Percentiles rank a stretch among this genome's conserved stretches.
phyloP scores from a whole-genome alignment of 148 eudicot genomes.

The Vaccinium vitisidaea region DNA sequence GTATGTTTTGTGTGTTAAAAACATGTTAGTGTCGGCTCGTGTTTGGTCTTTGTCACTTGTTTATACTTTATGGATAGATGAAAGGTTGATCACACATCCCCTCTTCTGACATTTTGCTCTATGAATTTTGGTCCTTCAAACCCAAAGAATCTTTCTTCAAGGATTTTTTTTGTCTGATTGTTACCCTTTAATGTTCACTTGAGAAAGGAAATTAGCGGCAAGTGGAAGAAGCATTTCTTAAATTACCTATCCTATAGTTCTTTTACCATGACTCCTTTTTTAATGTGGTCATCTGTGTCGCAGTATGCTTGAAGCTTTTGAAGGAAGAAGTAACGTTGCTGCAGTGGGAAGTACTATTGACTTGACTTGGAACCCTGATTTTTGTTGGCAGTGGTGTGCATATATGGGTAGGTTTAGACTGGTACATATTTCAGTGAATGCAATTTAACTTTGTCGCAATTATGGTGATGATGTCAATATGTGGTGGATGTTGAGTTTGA shows the following conservation, averaged over 20 bases:
- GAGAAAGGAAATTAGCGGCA: too few species aligned
- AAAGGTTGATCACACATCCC: too few species aligned
- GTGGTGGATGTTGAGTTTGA: too few species aligned
- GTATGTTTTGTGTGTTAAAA: too few species aligned
- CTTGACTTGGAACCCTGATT: background rate
- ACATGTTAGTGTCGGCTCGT: too few species aligned
- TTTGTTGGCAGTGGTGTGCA: background rate
- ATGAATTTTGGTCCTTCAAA: background rate
- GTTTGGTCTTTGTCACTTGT: too few species aligned
- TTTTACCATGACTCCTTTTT: background rate
- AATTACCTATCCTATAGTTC: background rate
- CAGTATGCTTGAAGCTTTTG: background rate
- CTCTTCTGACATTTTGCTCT: background rate
- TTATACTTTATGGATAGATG: too few species aligned
- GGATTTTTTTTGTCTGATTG: background rate
- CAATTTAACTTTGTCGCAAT: too few species aligned
- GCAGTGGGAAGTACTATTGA: background rate
- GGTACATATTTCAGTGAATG: too few species aligned
- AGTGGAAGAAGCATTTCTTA: background rate
- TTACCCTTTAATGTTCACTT: background rate
- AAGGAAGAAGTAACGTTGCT: background rate
- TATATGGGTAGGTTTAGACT: too few species aligned
- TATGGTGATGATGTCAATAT: too few species aligned
- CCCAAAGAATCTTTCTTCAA: background rate
- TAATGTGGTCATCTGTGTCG: background rate